Evolutionary conservation across 129 eudicot genomes (phyloP), one percentile per base, ranked within the genome.

Genomic region (Centella asiatica): DNA sequence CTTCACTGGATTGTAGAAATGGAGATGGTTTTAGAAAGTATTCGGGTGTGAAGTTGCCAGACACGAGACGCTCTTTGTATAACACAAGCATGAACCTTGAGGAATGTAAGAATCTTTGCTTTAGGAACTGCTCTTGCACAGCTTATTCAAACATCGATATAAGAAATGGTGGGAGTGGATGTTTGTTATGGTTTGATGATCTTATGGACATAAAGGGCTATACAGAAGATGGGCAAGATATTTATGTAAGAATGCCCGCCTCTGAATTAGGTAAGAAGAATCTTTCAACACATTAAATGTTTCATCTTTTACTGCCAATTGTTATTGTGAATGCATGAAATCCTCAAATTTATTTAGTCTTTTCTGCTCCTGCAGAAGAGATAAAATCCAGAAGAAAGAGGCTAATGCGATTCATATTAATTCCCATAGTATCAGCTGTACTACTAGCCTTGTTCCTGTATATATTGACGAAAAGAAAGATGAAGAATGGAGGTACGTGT

Each of bases 1-100:
- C 13, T 31, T 52, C 28, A 25, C n/a, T 70, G 68, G 36, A 60
- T 26, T 70, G 52, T 18, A 49, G 65, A 32, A 42, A 60, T 18
- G 62, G 42, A 56, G 62, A 56, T 12, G 62, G 62, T 17, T 56
- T 56, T 31, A 9, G 1, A 22, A 32, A 32, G 62, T 56, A 17
- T 32, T 29, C 34, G 6, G 62, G 44, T 15, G 27, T 56, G 17
- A 56, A 56, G n/a, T 31, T 56, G 62, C 62, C 62, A 11, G 61
- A 56, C 27, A 56, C 62, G 6, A 40, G 17, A 56, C 62, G 10
- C 25, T 18, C 62, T 0, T 56, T 40, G 62, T 56, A 56, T 36
- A 56, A 56, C 31, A 27, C 31, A 42, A 56, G 12, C 44, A 31
- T 56, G 44, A 56, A 34, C 36, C 62, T 56, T 22, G 15, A 32